Conservation (phyloP, 2,329 filamentous ascomycete genomes). For the Exophiala lecanii-corni region DNA sequence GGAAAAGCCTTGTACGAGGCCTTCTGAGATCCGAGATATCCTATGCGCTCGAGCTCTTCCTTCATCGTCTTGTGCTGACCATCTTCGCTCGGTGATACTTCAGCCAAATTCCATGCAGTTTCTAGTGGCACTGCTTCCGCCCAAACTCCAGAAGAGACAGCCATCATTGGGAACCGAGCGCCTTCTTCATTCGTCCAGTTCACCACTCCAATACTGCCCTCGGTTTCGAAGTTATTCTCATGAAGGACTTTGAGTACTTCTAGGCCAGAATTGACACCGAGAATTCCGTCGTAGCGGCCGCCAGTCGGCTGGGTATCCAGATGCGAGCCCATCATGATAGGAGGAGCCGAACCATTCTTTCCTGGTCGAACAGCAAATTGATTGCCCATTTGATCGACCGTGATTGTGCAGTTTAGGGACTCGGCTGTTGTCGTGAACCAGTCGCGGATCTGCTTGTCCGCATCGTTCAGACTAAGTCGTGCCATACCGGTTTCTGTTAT, state of each 20-base stretch:
- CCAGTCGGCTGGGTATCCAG: slow-evolving; percentile 49
- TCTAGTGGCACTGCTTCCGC: slow-evolving; percentile 61
- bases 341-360: slow-evolving; percentile 49
- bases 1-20: slow-evolving; percentile 57
- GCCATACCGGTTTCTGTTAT: slow-evolving; percentile 58
- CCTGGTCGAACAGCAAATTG: slow-evolving; percentile 70
- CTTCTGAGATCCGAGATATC: slow-evolving; percentile 59
- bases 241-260: slow-evolving; percentile 66
- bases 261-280: slow-evolving; percentile 68
- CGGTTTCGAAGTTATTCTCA: slow-evolving; percentile 63
- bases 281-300: slow-evolving; percentile 69
- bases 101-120: slow-evolving; percentile 56
- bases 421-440: slow-evolving; percentile 67
- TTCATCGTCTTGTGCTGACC: slow-evolving; percentile 50
- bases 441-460: slow-evolving; percentile 66
- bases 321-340: slow-evolving; percentile 68
- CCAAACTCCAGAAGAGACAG: slow-evolving; percentile 74
- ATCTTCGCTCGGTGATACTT: slow-evolving; percentile 48
- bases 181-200: slow-evolving; percentile 85
- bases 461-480: slow-evolving; percentile 65
- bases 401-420: slow-evolving; percentile 61
- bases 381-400: slow-evolving; percentile 72
- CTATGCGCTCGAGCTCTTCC: slow-evolving; percentile 65
- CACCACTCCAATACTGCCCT: slow-evolving; percentile 67
- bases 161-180: slow-evolving; percentile 70